Evolutionary conservation across 352 stramenopile genomes (phyloP), one percentile per base, ranked within the genome.

Genomic region (Phytophthora vignae): DNA sequence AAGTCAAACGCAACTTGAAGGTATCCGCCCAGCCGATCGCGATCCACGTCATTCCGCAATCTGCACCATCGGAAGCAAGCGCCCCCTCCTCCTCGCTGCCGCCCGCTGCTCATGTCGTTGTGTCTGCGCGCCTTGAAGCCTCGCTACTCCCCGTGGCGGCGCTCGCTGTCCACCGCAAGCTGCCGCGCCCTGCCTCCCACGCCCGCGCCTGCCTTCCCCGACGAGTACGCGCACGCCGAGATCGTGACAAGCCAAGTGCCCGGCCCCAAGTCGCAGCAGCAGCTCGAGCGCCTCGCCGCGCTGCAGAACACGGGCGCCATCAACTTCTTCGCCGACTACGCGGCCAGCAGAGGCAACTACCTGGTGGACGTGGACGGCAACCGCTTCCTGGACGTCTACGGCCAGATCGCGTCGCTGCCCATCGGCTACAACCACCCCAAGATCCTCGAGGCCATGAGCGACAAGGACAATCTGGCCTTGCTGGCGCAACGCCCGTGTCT

Each of bases 381-480:
- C 69, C 85, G 84, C 42, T 94, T 91, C 60, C 75, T 96, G 19
- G 89, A 96, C 54, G 84, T 96, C 36, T 96, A 92, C 69, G 88
- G 84, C 38, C 89, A 96, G 64, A 96, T 96, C 70, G 85, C 87
- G 64, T 96, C 89, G 54, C 76, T 96, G 27, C 87, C 87, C 3
- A 79, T 96, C 22, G 89, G 89, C n/a, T 96, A 96, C 81, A 96
- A 96, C 76, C 89, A 96, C 71, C 89, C 89, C 22, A 83, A 80
- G 56, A 80, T 96, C 60, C 57, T 93, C 2, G 69, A 79, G 15
- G 85, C 86, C 14, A 91, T 96, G 81, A 73, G 59, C 25, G 65
- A 90, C 68, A 79, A 76, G 50, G 71, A 78, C 12, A 96, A 95
- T 55, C 71, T 94, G 27, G 68, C 83, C 25, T 78, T 94, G 59